Conservation (phyloP, 208 protist genomes). For the Crithidia acanthocephali region DNA sequence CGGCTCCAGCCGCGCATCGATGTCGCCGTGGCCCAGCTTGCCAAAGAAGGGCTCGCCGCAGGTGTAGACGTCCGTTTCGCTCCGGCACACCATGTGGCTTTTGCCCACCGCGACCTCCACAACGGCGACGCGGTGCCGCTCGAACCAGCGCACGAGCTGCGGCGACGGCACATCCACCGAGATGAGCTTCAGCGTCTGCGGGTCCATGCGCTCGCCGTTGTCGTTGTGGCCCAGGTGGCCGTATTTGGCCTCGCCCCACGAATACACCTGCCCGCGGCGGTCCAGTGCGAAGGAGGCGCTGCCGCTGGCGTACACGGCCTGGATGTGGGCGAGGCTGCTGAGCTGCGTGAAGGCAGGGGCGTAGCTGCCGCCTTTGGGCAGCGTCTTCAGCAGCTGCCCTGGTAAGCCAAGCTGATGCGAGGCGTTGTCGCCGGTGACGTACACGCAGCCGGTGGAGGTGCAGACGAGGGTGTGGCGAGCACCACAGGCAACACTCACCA, state of each 20-base stretch:
- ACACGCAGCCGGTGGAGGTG: conserved; percentile 66
- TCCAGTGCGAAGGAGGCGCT: conserved; percentile 77
- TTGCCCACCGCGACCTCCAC: conserved; percentile 70
- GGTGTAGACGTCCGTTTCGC: conserved; percentile 73
- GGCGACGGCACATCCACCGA: conserved; percentile 50
- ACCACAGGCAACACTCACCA: conserved; percentile 70
- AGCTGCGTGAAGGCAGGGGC: conserved; percentile 57
- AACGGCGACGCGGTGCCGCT: conserved; percentile 66
- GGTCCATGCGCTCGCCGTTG: conserved; percentile 61
- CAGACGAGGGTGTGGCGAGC: conserved; percentile 64
- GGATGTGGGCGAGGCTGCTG: conserved; percentile 52
- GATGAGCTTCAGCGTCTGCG: conserved; percentile 60
- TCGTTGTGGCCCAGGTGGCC: conserved; percentile 79
- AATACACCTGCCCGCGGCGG: conserved; percentile 61
- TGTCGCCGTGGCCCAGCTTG: conserved; percentile 74
- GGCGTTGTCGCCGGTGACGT: conserved; percentile 77
- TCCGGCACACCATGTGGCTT: conserved; percentile 63
- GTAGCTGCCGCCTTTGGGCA: conserved; percentile 16
- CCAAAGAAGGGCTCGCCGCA: conserved; percentile 73
- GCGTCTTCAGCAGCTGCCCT: conserved; percentile 33
- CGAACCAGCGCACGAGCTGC: conserved; percentile 69
- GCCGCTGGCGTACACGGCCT: conserved; percentile 55
- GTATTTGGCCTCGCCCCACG: conserved; percentile 76
- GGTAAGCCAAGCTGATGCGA: conserved; percentile 68
- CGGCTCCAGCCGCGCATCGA: conserved; percentile 42